Base-by-base conservation (phyloP, 495 filamentous ascomycete species). In the Emericellopsis terricola region DNA sequence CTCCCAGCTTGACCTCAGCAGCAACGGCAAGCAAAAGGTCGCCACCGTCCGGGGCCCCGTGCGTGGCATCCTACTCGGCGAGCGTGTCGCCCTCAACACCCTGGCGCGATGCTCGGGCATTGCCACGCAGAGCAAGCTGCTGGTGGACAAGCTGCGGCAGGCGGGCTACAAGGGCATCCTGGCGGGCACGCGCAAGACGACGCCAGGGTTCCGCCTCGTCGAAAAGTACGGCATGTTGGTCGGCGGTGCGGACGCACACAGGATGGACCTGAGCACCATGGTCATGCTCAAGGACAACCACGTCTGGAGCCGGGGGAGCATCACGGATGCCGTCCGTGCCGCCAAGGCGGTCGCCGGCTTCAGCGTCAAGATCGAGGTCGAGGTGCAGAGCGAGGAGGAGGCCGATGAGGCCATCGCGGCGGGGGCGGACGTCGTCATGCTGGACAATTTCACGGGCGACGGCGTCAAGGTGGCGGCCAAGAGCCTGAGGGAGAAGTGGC, bases 241-340 rank as follows among this genome's bases (percentile, higher is more conserved):
- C 10, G 89, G 86, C 14, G 91, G 91, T 13, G 81, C 77, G 20
- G 89, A 97, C 49, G 70, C 76, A 1, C 91, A 97, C 49, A 69
- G 89, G 10, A 81, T 93, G 54, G 91, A 96, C 55, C 58, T 97
- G 24, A 83, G 76, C 41, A 66, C 74, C 28, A 96, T 97, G 89
- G 83, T 80, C 16, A 97, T 97, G 89, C 64, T 97, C 33, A 97
- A 97, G 60, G 89, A 97, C 55, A 97, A 97, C 51, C 89, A 97
- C 52, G 73, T 97, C 19, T 91, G 82, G 78, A 80, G 81, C 26
- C 75, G 76, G 41, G 78, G 77, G 4, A 78, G 77, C 38, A 94
- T 96, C 48, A 76, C 77, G 2, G 59, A 71, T 3, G 89, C 91
- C 4, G 85, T 96, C 14, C 57, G 57, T 38, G 79, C 86, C 2